A percentile compares a stretch with the other conserved stretches of the same genome.
Evolutionary conservation across 352 stramenopile species (phyloP).

Genomic region (Phytophthora tentaculata): DNA sequence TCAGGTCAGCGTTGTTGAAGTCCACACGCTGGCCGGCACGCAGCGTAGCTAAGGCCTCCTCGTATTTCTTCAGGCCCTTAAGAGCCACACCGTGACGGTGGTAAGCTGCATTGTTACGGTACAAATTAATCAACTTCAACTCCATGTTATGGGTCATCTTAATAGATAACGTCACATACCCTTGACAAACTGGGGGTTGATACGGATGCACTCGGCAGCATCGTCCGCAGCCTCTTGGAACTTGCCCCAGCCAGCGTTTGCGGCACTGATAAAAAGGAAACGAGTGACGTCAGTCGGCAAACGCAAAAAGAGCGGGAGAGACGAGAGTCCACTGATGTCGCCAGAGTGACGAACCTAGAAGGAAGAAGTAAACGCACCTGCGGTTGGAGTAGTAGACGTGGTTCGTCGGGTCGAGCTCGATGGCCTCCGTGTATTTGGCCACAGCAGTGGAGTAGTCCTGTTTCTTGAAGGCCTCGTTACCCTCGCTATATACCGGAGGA

Average conservation of each 20-base stretch:
- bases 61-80: constrained; percentile 87
- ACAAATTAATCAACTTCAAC: constrained; percentile 20
- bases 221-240: constrained; percentile 89
- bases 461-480: constrained; percentile 95
- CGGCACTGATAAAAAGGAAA: constrained; percentile 48
- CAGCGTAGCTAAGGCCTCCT: constrained; percentile 78
- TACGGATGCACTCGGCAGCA: constrained; percentile 87
- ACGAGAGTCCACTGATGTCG: neutral
- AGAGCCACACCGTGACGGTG: constrained; percentile 94
- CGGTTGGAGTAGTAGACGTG: constrained; percentile 96
- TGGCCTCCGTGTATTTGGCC: constrained; percentile 94
- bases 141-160: too few species aligned
- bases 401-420: constrained; percentile 86
- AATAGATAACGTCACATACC: constrained; percentile 42
- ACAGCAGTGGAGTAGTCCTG: constrained; percentile 91
- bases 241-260: constrained; percentile 67
- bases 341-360: constrained; percentile 2
- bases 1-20: constrained; percentile 88
- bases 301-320: constrained; percentile 3
- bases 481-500: constrained; percentile 65
- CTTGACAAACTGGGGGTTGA: constrained; percentile 96
- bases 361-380: constrained; percentile 44
- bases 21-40: constrained; percentile 77
- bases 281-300: constrained; percentile 6
- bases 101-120: constrained; percentile 64